phyloP scores from a whole-genome alignment of 2,329 filamentous ascomycete genomes.

The Fusarium scirpi region DNA sequence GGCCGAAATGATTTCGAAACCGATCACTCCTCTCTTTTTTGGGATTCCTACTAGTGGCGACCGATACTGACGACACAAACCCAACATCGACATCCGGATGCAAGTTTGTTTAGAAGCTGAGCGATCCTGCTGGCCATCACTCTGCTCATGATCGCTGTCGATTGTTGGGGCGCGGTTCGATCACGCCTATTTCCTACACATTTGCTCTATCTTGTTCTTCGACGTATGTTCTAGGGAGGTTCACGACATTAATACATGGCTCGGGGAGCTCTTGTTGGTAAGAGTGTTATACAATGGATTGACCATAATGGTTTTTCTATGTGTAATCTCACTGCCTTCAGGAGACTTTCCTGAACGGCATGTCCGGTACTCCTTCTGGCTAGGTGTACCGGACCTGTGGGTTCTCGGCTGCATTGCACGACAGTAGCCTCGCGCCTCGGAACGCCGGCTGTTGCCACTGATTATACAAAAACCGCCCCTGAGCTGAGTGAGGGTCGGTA shows the following conservation, averaged over 20 bases:
- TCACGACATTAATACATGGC: constrained; percentile 55
- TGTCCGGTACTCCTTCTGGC: constrained; percentile 52
- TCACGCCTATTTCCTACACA: constrained; percentile 50
- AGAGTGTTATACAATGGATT: constrained; percentile 26
- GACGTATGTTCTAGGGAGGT: constrained; percentile 51
- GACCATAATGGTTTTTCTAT: constrained; percentile 13
- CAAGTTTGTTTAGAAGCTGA: constrained; percentile 35
- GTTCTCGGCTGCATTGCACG: constrained; percentile 30
- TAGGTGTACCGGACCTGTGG: constrained; percentile 46
- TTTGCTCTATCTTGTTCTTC: constrained; percentile 59
- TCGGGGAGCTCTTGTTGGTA: constrained; percentile 51
- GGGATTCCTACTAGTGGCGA: constrained; percentile 36
- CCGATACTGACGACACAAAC: constrained; percentile 44
- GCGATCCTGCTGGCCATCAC: constrained; percentile 38
- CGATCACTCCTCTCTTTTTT: constrained; percentile 32
- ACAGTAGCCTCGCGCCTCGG: constrained; percentile 20
- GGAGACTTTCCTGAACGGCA: constrained; percentile 54
- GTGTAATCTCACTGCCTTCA: constrained; percentile 28
- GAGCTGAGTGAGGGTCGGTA: constrained; percentile 25
- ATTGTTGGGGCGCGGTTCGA: constrained; percentile 45
- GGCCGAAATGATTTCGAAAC: constrained; percentile 50
- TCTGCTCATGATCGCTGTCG: constrained; percentile 44
- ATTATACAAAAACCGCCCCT: constrained; percentile 32
- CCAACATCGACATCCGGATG: constrained; percentile 47
- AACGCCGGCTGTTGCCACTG: constrained; percentile 25